Conservation (phyloP, 2,329 filamentous ascomycete genomes). For the Exophiala bonariae region DNA sequence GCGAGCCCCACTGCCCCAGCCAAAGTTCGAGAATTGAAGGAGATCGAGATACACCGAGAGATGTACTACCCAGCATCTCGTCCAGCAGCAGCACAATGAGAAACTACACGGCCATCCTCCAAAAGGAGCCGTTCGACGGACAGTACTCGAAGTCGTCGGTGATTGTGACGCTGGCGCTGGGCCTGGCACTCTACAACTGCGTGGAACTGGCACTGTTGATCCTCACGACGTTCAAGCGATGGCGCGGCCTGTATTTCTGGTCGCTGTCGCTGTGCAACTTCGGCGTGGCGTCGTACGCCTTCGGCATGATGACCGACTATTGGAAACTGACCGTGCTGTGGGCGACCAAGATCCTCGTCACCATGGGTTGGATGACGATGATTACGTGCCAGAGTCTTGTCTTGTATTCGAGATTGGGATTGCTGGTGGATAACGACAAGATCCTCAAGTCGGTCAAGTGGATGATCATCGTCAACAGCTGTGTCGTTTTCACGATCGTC, state of each 20-base stretch:
- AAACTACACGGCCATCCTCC: too few species aligned
- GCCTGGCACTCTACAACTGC: constrained; percentile 50
- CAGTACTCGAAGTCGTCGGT: constrained; percentile 20
- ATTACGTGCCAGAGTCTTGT: constrained; percentile 52
- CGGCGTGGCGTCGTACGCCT: constrained; percentile 44
- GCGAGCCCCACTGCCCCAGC: too few species aligned
- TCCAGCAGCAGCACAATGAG: too few species aligned
- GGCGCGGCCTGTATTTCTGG: constrained; percentile 51
- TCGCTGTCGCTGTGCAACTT: constrained; percentile 42
- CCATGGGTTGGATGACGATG: constrained; percentile 48
- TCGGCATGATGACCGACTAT: constrained; percentile 49
- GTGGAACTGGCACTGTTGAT: constrained; percentile 49
- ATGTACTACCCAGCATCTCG: too few species aligned
- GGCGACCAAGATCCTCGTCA: constrained; percentile 42
- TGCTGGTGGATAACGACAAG: constrained; percentile 35
- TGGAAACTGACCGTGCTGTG: constrained; percentile 35
- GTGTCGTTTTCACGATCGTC: constrained; percentile 44
- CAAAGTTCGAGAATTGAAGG: too few species aligned
- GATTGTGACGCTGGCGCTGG: constrained; percentile 46
- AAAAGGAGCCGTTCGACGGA: constrained; percentile 9
- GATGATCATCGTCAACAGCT: constrained; percentile 47
- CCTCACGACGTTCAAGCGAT: constrained; percentile 47
- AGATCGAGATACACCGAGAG: too few species aligned
- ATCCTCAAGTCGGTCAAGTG: constrained; percentile 41
- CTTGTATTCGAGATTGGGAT: constrained; percentile 49